phyloP scores from a whole-genome alignment of 495 filamentous ascomycete genomes.

The Penicillium atrosanguineum region DNA sequence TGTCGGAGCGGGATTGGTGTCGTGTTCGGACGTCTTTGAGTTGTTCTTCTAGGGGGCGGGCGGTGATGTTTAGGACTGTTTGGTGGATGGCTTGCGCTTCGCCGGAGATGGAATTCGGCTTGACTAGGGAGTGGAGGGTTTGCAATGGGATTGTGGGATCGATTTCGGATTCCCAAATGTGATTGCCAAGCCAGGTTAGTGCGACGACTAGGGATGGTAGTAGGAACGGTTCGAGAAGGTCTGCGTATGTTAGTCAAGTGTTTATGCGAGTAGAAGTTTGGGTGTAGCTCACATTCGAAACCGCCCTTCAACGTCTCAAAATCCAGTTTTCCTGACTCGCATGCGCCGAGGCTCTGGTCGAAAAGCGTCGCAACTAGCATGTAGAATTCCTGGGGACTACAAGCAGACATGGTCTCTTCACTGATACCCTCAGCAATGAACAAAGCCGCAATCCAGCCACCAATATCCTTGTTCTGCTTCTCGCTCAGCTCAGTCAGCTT shows the following conservation, averaged over 20 bases:
- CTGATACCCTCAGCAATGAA: conserved; percentile 80
- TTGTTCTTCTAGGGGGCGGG: conserved; percentile 70
- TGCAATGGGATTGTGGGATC: conserved; percentile 63
- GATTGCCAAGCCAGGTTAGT: conserved; percentile 74
- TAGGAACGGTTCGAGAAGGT: conserved; percentile 85
- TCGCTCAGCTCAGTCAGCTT: conserved; percentile 64
- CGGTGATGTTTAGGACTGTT: conserved; percentile 79
- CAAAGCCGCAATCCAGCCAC: conserved; percentile 81
- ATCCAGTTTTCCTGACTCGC: conserved; percentile 63
- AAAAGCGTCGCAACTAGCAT: conserved; percentile 87
- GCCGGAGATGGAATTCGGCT: conserved; percentile 70
- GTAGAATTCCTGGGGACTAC: conserved; percentile 92
- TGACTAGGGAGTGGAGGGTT: conserved; percentile 73
- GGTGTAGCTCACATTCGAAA: conserved; percentile 69
- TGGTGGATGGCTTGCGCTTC: conserved; percentile 80
- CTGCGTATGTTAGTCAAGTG: conserved; percentile 34
- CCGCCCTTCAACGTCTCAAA: conserved; percentile 83
- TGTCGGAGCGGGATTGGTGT: conserved; percentile 64
- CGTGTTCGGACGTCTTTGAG: conserved; percentile 69
- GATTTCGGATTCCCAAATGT: conserved; percentile 68
- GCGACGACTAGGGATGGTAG: conserved; percentile 83
- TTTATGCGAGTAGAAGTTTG: not conserved
- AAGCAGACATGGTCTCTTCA: conserved; percentile 88
- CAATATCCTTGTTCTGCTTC: conserved; percentile 73
- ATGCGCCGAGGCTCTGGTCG: conserved; percentile 76